Conservation (phyloP, 148 eudicot genomes). For the Salicornia ramosissima region DNA sequence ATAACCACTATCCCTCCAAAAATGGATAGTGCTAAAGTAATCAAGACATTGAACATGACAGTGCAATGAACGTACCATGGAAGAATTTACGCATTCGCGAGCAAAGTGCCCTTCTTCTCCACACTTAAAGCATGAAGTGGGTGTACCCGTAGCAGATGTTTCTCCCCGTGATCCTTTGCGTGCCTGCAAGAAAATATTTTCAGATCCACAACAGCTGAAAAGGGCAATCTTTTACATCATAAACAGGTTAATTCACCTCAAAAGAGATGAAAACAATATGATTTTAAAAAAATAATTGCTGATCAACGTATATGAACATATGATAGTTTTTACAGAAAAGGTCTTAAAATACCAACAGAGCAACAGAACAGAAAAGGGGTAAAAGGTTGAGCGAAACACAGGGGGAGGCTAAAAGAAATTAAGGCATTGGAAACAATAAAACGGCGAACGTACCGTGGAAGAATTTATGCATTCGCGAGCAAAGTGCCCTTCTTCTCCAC, state of each 20-base stretch:
- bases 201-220: neutral
- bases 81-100: constrained; percentile 59
- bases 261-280: neutral
- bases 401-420: too few relatives aligned
- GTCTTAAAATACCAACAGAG: neutral
- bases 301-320: too few relatives aligned
- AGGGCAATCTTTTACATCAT: neutral
- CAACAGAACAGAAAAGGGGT: neutral
- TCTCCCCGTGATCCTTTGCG: constrained; percentile 39
- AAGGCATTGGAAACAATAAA: neutral
- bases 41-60: neutral
- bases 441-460: constrained; percentile 34
- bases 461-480: constrained; percentile 67
- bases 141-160: constrained; percentile 36
- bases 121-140: constrained; percentile 59
- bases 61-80: constrained; percentile 37
- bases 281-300: neutral
- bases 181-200: constrained; percentile 36
- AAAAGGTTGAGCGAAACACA: neutral
- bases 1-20: too few relatives aligned
- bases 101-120: constrained; percentile 79
- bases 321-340: neutral
- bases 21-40: too few relatives aligned
- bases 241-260: neutral
- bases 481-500: constrained; percentile 78